Evolutionary conservation across 768 basidiomycete genomes (phyloP).

Genomic region (Amanita brunnescens): DNA sequence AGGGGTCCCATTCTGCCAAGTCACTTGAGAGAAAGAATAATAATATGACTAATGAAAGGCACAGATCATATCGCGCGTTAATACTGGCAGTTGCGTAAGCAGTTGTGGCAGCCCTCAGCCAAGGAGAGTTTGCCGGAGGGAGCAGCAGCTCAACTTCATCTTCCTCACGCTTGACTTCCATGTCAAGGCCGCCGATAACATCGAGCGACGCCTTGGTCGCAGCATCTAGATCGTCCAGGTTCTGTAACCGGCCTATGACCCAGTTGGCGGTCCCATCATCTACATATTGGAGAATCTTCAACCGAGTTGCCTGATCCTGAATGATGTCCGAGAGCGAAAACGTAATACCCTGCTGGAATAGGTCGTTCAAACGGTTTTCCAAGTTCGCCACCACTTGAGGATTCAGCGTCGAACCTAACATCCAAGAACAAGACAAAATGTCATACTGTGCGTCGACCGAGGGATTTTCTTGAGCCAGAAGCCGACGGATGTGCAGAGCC

Average conservation of each 20-base stretch:
- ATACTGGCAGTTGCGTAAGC: conserved; percentile 55
- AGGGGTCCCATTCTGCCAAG: conserved; percentile 53
- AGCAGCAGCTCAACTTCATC: conserved; percentile 54
- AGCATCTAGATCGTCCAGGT: conserved; percentile 45
- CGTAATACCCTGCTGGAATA: conserved; percentile 69
- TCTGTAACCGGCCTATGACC: conserved; percentile 52
- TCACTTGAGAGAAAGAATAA: conserved; percentile 66
- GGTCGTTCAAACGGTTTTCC: conserved; percentile 51
- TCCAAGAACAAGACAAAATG: conserved; percentile 57
- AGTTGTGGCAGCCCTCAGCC: conserved; percentile 53
- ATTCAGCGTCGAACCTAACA: conserved; percentile 50
- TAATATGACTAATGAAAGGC: conserved; percentile 53
- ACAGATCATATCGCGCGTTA: conserved; percentile 69
- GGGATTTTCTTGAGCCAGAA: conserved; percentile 33
- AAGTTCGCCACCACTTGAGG: conserved; percentile 45
- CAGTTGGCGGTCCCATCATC: conserved; percentile 54
- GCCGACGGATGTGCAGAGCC: conserved; percentile 48
- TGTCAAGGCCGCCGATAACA: conserved; percentile 63
- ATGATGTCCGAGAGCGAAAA: conserved; percentile 73
- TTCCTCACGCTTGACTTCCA: conserved; percentile 66
- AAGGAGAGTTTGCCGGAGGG: conserved; percentile 48
- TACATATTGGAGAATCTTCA: conserved; percentile 44
- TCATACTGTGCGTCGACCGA: conserved; percentile 42
- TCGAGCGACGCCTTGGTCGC: conserved; percentile 54
- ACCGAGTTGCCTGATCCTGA: conserved; percentile 49